Percentiles rank a stretch among this genome's conserved stretches.
Evolutionary conservation across 1,139 yeast genomes (phyloP).

Genomic region (Trichomonascaceae sp.): DNA sequence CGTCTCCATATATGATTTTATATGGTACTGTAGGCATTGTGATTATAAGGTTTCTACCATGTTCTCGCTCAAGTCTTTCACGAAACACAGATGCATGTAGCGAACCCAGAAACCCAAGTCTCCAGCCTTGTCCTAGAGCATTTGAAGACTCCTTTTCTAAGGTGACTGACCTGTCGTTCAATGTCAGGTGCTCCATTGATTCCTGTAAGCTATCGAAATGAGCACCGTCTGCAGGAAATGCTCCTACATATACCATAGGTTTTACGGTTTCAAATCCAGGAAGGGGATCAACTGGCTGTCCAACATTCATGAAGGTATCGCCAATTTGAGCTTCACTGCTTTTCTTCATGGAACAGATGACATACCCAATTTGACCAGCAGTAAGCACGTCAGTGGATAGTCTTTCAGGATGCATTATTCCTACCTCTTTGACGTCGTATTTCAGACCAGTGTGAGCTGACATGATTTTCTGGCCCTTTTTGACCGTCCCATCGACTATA

Average conservation of each 20-base stretch:
- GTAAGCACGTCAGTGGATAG: slow-evolving; percentile 49
- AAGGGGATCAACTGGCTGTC: slow-evolving; percentile 62
- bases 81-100: slow-evolving; percentile 92
- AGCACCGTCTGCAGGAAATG: slow-evolving; percentile 92
- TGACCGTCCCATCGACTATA: slow-evolving; percentile 74
- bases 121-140: slow-evolving; percentile 97
- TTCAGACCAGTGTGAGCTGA: slow-evolving; percentile 72
- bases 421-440: slow-evolving; percentile 88
- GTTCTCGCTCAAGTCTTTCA: slow-evolving; percentile 85
- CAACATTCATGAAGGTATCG: slow-evolving; percentile 76
- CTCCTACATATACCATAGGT: slow-evolving; percentile 98
- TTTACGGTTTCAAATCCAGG: slow-evolving; percentile 96
- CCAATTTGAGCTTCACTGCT: slow-evolving; percentile 86
- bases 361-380: slow-evolving; percentile 94
- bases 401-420: slow-evolving; percentile 91
- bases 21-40: slow-evolving; percentile 98
- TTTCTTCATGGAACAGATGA: slow-evolving; percentile 88
- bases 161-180: slow-evolving; percentile 88
- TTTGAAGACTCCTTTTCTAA: slow-evolving; percentile 86
- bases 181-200: slow-evolving; percentile 76
- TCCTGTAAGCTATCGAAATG: slow-evolving; percentile 89
- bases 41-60: slow-evolving; percentile 85
- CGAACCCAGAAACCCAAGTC: slow-evolving; percentile 90
- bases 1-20: slow-evolving; percentile 58
- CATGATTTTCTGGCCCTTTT: slow-evolving; percentile 65